A percentile compares a stretch with the other conserved stretches of the same genome.
Evolutionary conservation across 371 early-diverging fungal genomes (phyloP).

Genomic region (Smittium culicis): DNA sequence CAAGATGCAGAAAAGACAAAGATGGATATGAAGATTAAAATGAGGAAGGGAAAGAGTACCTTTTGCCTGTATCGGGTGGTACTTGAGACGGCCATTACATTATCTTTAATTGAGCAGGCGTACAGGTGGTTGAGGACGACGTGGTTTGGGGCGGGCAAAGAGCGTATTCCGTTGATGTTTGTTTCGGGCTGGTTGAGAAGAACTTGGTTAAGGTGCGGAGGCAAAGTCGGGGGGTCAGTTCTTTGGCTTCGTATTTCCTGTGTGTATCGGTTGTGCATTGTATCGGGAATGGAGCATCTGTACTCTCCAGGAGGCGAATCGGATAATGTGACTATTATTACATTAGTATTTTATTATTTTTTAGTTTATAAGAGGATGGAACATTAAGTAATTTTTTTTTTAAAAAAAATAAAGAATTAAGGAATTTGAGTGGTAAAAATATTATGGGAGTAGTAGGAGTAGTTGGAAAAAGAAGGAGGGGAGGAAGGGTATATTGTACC

Average conservation of each 20-base stretch:
- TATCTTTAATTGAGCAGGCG: conserved; percentile 87
- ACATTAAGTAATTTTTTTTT: too few relatives aligned
- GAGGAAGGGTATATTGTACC: conserved; percentile 10
- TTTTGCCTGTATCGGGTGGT: conserved; percentile 79
- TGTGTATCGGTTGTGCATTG: conserved; percentile 18
- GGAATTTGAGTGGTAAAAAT: neutral
- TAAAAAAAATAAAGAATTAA: neutral
- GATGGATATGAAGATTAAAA: neutral
- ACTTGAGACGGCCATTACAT: conserved; percentile 86
- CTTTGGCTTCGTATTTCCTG: conserved; percentile 13
- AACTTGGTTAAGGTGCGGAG: conserved; percentile 84
- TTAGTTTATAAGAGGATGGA: too few relatives aligned
- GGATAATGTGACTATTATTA: conserved; percentile 21
- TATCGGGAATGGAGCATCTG: conserved; percentile 44
- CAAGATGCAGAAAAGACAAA: neutral
- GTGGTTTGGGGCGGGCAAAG: conserved; percentile 79
- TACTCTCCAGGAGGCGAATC: conserved; percentile 49
- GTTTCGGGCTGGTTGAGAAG: conserved; percentile 48
- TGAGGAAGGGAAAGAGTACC: conserved; percentile 15
- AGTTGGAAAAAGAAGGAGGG: too few relatives aligned
- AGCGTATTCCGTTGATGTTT: conserved; percentile 54
- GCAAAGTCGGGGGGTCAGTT: conserved; percentile 67
- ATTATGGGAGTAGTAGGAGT: too few relatives aligned
- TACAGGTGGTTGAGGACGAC: conserved; percentile 90
- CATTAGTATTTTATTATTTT: neutral